Evolutionary conservation across 139 green algal species (phyloP).

Genomic region (Chlamydomonas schloesseri): DNA sequence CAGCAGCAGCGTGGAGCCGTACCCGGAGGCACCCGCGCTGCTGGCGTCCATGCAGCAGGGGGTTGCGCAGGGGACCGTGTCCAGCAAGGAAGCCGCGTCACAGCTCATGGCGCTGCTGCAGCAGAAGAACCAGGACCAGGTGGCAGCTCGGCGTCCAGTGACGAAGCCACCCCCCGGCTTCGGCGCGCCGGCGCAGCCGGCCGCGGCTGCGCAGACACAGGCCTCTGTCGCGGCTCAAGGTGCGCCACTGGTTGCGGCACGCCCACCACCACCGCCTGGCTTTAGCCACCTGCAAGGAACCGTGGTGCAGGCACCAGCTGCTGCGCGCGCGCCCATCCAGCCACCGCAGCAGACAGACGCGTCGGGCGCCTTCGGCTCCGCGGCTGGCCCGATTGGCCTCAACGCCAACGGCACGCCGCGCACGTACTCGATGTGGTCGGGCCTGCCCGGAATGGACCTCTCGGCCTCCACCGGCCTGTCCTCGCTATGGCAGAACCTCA

Average conservation of each 20-base stretch:
- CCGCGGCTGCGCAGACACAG: background rate
- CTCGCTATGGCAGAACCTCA: conserved; percentile 40
- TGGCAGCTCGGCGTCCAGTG: background rate
- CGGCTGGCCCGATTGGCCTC: background rate
- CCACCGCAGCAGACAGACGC: background rate
- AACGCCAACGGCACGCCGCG: conserved; percentile 42
- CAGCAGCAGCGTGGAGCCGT: conserved; percentile 23
- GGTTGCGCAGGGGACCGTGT: conserved; percentile 48
- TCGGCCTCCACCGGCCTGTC: conserved; percentile 15
- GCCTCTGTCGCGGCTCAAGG: background rate
- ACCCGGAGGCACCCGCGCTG: conserved; percentile 53
- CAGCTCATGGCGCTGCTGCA: conserved; percentile 60
- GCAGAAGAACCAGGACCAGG: conserved; percentile 50
- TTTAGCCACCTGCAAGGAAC: conserved; percentile 29
- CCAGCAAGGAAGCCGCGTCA: conserved; percentile 54
- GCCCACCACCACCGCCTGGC: conserved; percentile 13
- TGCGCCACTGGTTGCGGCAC: background rate
- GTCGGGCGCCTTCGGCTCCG: background rate
- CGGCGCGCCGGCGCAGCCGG: conserved; percentile 5
- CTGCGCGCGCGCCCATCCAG: background rate
- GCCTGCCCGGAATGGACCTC: conserved; percentile 59
- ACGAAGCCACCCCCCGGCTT: conserved; percentile 29
- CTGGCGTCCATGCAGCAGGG: conserved; percentile 55
- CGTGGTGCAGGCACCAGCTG: background rate
- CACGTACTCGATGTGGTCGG: conserved; percentile 62